A percentile compares a stretch with the other conserved stretches of the same genome.
Evolutionary conservation across 441 rosid genomes (phyloP).

Genomic region (Erysimum cheiri): DNA sequence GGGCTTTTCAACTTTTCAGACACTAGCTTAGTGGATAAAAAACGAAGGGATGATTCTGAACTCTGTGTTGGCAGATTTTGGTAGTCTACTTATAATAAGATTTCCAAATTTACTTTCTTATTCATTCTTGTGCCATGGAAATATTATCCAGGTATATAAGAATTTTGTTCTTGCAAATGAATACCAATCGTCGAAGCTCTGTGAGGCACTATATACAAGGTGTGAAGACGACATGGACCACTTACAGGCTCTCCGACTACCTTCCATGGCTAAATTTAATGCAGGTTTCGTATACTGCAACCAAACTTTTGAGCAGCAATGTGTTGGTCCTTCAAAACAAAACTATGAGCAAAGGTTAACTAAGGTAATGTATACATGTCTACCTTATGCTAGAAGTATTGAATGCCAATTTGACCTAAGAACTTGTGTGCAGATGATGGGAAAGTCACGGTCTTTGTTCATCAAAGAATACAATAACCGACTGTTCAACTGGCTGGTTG

Average conservation of each 20-base stretch:
- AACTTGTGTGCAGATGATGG: constrained; percentile 78
- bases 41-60: neutral
- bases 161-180: constrained; percentile 76
- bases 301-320: constrained; percentile 79
- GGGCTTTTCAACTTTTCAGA: neutral
- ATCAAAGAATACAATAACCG: constrained; percentile 96
- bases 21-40: constrained; percentile 32
- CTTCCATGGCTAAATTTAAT: constrained; percentile 98
- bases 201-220: constrained; percentile 75
- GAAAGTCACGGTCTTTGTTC: constrained; percentile 74
- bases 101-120: constrained; percentile 21
- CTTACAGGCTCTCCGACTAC: constrained; percentile 95
- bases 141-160: constrained; percentile 64
- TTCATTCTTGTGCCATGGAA: constrained; percentile 34
- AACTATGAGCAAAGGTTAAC: constrained; percentile 85
- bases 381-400: constrained; percentile 17
- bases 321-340: constrained; percentile 90
- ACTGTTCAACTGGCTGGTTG: constrained; percentile 97
- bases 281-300: constrained; percentile 94
- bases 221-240: constrained; percentile 99
- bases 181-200: constrained; percentile 84
- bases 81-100: neutral
- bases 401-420: constrained; percentile 10
- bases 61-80: constrained; percentile 8
- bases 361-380: constrained; percentile 61